Percentiles rank a stretch among this genome's conserved stretches.
These are phyloP conservation scores for Citrullus colocynthis DNA, from an alignment of 306 rosid species.

Conservation along the genomic window DNA sequence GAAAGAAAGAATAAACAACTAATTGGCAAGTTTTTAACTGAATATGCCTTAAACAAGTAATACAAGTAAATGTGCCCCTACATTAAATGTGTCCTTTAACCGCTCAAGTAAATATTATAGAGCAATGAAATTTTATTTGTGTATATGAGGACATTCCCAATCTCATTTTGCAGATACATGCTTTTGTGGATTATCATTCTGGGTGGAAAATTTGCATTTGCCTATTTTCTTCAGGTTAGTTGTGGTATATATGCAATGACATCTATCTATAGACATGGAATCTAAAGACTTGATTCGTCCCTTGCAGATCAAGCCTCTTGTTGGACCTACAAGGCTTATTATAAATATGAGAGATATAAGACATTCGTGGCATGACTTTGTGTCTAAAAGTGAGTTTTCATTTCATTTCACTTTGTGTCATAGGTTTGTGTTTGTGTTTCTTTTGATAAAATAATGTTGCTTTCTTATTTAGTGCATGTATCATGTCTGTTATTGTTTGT, in stretches of 20 bases:
- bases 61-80: too few relatives aligned
- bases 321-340: slow-evolving; percentile 46
- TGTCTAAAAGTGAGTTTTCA: slow-evolving; percentile 51
- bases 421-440: neutral
- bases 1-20: too few relatives aligned
- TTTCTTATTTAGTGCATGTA: neutral
- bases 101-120: neutral
- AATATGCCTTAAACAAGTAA: too few relatives aligned
- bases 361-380: slow-evolving; percentile 82
- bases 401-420: neutral
- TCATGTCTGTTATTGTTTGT: neutral
- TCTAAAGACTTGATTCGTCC: slow-evolving; percentile 4
- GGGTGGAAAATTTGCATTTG: slow-evolving; percentile 71
- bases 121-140: neutral
- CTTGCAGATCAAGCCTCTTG: slow-evolving; percentile 75
- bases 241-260: neutral
- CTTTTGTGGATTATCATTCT: slow-evolving; percentile 73
- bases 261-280: neutral
- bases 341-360: slow-evolving; percentile 13
- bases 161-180: slow-evolving; percentile 51
- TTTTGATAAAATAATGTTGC: neutral
- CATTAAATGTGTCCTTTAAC: neutral
- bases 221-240: slow-evolving; percentile 88
- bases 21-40: too few relatives aligned
- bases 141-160: neutral